Evolutionary conservation across 495 filamentous ascomycete species (phyloP).

Genomic region (Paragyromitra xinjiangensis): DNA sequence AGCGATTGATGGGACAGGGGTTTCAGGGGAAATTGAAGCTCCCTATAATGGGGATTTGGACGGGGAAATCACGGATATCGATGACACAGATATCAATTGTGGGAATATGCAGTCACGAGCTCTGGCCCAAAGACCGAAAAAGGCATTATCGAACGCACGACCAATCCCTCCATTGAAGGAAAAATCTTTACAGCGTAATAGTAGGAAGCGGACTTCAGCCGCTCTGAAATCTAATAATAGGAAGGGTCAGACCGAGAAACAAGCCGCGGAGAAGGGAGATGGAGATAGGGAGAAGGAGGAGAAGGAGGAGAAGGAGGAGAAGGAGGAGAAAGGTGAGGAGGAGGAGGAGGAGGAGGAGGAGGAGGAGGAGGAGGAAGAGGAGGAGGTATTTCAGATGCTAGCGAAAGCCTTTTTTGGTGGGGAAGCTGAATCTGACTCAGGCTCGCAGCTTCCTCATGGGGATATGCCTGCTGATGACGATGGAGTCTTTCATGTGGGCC

Average conservation of each 20-base stretch:
- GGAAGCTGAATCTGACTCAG: not conserved
- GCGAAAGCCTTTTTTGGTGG: slow-evolving; percentile 14
- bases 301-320: not conserved
- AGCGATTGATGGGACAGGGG: not conserved
- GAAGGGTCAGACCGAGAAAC: not conserved
- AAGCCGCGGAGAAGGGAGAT: not conserved
- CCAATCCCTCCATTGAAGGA: not conserved
- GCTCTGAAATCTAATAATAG: not conserved
- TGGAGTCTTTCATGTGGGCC: not conserved
- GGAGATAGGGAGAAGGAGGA: slow-evolving; percentile 3
- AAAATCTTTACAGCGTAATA: not conserved
- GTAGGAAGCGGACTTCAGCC: not conserved
- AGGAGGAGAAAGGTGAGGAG: not conserved
- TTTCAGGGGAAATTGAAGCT: not conserved
- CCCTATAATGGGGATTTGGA: slow-evolving; percentile 18
- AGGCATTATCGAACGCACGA: not conserved
- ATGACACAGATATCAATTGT: slow-evolving; percentile 1
- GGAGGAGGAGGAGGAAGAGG: not conserved
- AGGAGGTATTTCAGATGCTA: slow-evolving; percentile 11
- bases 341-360: not conserved
- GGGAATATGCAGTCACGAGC: not conserved
- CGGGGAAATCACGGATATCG: slow-evolving; percentile 19
- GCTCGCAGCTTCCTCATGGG: not conserved
- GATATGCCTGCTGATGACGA: not conserved
- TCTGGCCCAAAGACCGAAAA: not conserved